Percentiles rank a stretch among this genome's conserved stretches.
phyloP scores from a whole-genome alignment of 352 stramenopile genomes.

The Globisporangium lucens region DNA sequence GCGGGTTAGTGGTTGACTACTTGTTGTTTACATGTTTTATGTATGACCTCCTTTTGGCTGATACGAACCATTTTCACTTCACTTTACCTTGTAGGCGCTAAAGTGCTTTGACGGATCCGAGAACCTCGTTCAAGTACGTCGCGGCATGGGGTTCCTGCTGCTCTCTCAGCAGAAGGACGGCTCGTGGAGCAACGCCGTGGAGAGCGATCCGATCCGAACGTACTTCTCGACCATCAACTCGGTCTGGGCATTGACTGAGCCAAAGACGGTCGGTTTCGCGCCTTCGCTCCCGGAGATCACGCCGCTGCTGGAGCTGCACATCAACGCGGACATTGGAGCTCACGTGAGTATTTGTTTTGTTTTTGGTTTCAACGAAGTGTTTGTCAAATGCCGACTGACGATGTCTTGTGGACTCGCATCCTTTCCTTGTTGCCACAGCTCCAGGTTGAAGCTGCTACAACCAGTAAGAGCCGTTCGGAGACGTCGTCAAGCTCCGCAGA shows the following conservation, averaged over 20 bases:
- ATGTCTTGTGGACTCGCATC: not conserved
- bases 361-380: not conserved
- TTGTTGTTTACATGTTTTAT: not conserved
- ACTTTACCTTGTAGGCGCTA: slow-evolving; percentile 42
- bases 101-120: slow-evolving; percentile 67
- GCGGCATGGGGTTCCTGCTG: slow-evolving; percentile 67
- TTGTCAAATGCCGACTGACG: not conserved
- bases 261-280: slow-evolving; percentile 47
- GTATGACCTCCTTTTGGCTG: not conserved
- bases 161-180: slow-evolving; percentile 56
- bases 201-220: slow-evolving; percentile 21
- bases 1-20: slow-evolving; percentile 31
- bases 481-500: not conserved
- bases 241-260: slow-evolving; percentile 46
- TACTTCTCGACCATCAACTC: slow-evolving; percentile 61
- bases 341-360: not conserved
- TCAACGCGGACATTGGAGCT: slow-evolving; percentile 50
- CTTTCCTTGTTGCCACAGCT: not conserved
- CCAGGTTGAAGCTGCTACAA: not conserved
- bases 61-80: slow-evolving; percentile 6
- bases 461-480: not conserved
- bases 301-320: slow-evolving; percentile 48
- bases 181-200: slow-evolving; percentile 35
- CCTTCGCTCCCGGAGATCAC: slow-evolving; percentile 54
- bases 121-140: slow-evolving; percentile 65